Base-by-base conservation (phyloP, 768 basidiomycete genomes). In the Pleurotus eryngii region DNA sequence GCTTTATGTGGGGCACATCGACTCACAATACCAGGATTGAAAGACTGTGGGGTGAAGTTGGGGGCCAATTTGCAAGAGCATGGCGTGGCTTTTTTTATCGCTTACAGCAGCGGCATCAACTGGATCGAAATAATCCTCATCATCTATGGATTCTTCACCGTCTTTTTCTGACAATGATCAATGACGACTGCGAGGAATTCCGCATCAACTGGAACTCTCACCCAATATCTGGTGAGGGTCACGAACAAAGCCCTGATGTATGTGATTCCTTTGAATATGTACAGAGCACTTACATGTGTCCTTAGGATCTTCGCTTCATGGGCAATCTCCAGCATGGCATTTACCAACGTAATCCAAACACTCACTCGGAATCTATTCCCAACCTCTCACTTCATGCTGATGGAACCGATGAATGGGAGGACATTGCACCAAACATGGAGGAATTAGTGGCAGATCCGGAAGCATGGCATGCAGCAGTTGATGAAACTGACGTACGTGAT, bases 61-160 rank as follows among this genome's bases (percentile, higher is more conserved):
- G 76, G 0, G 40, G 56, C 0, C 69, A 75, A 7, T 81, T 81
- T 69, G 71, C 63, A 0, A 63, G 67, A 2, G 42, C 22, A 11
- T 81, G 80, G 80, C 39, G 67, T 1, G 75, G 71, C 0, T 80
- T 81, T 57, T 82, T 82, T 42, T 60, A 46, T 0, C 61, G 64
- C 0, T 66, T 81, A 0, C 76, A 78, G 43, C 9, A 55, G 0
- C 49, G 67, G 1, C 76, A 81, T 58, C 12, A 45, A 1, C 69
- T 81, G 0, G 64, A 81, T 46, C 17, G 55, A 0, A 49, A 57
- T 0, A 63, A 77, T 18, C 56, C 66, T 0, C 9, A 54, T 11
- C 79, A 81, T 58, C 59, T 76, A 0, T 81, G 80, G 80, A 65
- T 82, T 0, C 61, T 82, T 0, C 76, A 80, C 22, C 22, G 30